A percentile compares a stretch with the other conserved stretches of the same genome.
Conservation (phyloP, 495 filamentous ascomycete species). For the Aspergillus campestris region DNA sequence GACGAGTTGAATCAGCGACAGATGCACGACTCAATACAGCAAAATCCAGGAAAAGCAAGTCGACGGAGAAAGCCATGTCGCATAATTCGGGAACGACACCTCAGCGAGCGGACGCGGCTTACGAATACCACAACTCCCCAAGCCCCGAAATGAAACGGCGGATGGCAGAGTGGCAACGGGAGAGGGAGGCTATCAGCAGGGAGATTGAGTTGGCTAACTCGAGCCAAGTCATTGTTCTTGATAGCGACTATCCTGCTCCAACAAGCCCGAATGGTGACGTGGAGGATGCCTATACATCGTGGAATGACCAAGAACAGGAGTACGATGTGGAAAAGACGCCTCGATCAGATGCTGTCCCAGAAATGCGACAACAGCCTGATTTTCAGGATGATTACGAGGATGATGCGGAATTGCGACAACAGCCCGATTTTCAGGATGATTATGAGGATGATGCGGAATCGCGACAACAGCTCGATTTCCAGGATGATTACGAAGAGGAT, state of each 20-base stretch:
- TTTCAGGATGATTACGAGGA: neutral
- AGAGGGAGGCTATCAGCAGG: slow-evolving; percentile 42
- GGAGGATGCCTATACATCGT: neutral
- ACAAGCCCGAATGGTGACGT: neutral
- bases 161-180: slow-evolving; percentile 41
- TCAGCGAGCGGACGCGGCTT: slow-evolving; percentile 4
- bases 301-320: slow-evolving; percentile 4
- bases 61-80: neutral
- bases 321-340: slow-evolving; percentile 5
- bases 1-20: slow-evolving; percentile 10
- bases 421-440: neutral
- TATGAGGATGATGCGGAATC: neutral
- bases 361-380: too few relatives aligned
- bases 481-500: slow-evolving; percentile 13
- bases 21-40: slow-evolving; percentile 2
- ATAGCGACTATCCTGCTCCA: slow-evolving; percentile 32
- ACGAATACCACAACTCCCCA: slow-evolving; percentile 3
- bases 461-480: slow-evolving; percentile 2
- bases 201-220: slow-evolving; percentile 40
- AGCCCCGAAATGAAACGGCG: slow-evolving; percentile 17
- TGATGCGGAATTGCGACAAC: neutral
- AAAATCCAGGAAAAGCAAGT: neutral
- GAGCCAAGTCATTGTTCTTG: slow-evolving; percentile 42
- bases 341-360: too few relatives aligned
- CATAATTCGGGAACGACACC: neutral